phyloP scores from a whole-genome alignment of 1,284 basidiomycete genomes.

The Moesziomyces sp. region DNA sequence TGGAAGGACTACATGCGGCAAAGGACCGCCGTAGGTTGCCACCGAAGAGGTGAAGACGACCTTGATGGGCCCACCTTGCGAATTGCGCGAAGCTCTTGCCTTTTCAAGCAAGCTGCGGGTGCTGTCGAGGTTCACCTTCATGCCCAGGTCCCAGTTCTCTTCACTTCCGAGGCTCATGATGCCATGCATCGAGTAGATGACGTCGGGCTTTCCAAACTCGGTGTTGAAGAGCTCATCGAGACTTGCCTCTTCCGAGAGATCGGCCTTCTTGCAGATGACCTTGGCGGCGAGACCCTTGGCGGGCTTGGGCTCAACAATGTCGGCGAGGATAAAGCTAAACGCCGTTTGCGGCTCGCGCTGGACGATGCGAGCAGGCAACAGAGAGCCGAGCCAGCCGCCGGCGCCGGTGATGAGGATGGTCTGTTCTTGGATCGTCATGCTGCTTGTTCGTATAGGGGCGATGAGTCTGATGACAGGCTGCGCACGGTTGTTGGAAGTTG shows the following conservation, averaged over 20 bases:
- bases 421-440: constrained; percentile 15
- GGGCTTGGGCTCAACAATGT: constrained; percentile 30
- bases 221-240: constrained; percentile 28
- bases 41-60: constrained; percentile 41
- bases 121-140: constrained; percentile 32
- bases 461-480: too few relatives aligned
- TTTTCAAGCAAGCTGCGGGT: constrained; percentile 25
- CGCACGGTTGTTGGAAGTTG: neutral
- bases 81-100: constrained; percentile 13
- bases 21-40: constrained; percentile 24
- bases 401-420: constrained; percentile 44
- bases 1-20: constrained; percentile 29
- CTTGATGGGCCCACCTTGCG: constrained; percentile 15
- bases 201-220: constrained; percentile 28
- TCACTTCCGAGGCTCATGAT: constrained; percentile 39
- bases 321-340: constrained; percentile 39
- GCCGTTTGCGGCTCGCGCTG: constrained; percentile 16
- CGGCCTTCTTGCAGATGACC: constrained; percentile 22
- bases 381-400: constrained; percentile 34
- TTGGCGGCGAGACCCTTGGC: constrained; percentile 11
- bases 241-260: constrained; percentile 9
- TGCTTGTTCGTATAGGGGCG: neutral
- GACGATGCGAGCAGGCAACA: constrained; percentile 22
- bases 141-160: constrained; percentile 30
- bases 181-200: constrained; percentile 36